phyloP scores from a whole-genome alignment of 1,284 basidiomycete species.

The Farysia itapuensis region DNA sequence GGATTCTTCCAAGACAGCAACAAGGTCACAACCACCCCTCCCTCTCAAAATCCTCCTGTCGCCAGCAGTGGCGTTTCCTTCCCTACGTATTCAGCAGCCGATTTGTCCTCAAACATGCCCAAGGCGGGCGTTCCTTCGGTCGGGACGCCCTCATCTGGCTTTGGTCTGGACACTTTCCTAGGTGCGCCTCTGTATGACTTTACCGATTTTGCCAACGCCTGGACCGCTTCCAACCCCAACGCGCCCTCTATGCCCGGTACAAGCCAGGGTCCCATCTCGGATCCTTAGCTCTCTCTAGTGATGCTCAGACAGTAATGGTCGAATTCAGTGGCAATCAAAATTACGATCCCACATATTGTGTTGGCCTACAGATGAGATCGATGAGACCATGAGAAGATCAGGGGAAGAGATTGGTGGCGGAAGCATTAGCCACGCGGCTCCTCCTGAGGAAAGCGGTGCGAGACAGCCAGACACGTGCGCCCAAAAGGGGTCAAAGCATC shows the following conservation, averaged over 20 bases:
- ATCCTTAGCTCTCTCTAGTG: too few relatives aligned
- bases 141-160: slow-evolving; percentile 40
- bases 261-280: slow-evolving; percentile 17
- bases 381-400: too few relatives aligned
- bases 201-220: slow-evolving; percentile 33
- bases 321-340: too few relatives aligned
- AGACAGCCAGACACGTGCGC: too few relatives aligned
- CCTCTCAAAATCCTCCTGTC: slow-evolving; percentile 2
- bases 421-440: too few relatives aligned
- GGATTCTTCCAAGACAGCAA: slow-evolving; percentile 12
- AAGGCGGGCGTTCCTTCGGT: slow-evolving; percentile 6
- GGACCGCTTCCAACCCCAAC: slow-evolving; percentile 21
- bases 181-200: slow-evolving; percentile 36
- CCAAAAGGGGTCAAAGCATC: too few relatives aligned
- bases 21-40: slow-evolving; percentile 1
- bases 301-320: too few relatives aligned
- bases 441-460: too few relatives aligned
- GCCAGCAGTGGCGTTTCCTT: background rate
- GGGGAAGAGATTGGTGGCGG: too few relatives aligned
- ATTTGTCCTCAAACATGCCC: background rate
- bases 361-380: too few relatives aligned
- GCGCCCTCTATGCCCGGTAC: slow-evolving; percentile 2
- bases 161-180: slow-evolving; percentile 28
- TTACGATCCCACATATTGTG: too few relatives aligned
- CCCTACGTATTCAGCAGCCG: background rate